phyloP scores from a whole-genome alignment of 2,329 filamentous ascomycete species.

The Sclerotinia nivalis region DNA sequence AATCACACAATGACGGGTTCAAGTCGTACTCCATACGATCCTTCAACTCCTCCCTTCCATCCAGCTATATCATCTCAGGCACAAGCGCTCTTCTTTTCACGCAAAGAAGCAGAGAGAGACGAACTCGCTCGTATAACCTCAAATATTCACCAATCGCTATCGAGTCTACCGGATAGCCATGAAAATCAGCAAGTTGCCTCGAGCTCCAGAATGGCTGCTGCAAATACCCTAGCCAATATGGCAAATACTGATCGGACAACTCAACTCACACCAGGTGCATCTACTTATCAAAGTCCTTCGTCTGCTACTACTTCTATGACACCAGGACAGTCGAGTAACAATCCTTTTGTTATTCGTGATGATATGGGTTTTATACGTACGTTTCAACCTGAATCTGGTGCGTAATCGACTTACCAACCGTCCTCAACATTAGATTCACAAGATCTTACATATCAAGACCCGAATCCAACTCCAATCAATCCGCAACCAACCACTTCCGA shows the following conservation, averaged over 20 bases:
- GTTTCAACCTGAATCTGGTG: background rate
- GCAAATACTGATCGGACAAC: background rate
- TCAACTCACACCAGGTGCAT: background rate
- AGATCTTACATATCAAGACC: background rate
- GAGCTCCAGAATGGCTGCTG: background rate
- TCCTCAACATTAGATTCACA: background rate
- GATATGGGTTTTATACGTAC: conserved; percentile 11
- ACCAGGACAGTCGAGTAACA: background rate
- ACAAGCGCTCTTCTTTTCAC: background rate
- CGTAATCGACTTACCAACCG: background rate
- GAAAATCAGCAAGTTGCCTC: background rate
- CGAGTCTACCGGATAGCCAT: background rate
- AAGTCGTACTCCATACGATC: background rate
- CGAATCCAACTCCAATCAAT: background rate
- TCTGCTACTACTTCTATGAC: too few species aligned
- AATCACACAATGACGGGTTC: background rate
- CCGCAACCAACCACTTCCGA: background rate
- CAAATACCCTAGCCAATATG: background rate
- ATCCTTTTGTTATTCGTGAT: conserved; percentile 5
- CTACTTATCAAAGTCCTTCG: background rate
- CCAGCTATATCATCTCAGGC: background rate
- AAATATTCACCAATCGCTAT: background rate
- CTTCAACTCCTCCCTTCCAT: background rate
- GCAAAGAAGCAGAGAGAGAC: background rate
- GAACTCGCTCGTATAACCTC: conserved; percentile 11